A percentile compares a stretch with the other conserved stretches of the same genome.
Evolutionary conservation across 805 yeast species (phyloP).

Genomic region (Candida boidinii): DNA sequence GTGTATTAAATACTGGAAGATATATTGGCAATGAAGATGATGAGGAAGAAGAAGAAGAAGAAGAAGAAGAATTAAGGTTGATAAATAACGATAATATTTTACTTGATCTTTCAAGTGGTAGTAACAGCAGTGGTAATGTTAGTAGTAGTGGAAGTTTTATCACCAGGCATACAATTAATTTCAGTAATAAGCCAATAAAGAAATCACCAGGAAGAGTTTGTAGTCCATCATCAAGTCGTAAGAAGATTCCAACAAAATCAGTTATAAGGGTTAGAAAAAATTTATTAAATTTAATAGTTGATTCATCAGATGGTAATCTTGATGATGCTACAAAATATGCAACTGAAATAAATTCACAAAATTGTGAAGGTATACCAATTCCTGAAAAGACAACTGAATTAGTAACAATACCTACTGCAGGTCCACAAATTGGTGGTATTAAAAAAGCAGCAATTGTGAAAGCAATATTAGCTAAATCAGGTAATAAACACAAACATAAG

Average conservation of each 20-base stretch:
- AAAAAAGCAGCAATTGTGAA: constrained; percentile 27
- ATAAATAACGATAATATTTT: too few species aligned
- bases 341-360: constrained; percentile 56
- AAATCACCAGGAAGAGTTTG: constrained; percentile 35
- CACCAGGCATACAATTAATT: too few species aligned
- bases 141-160: too few species aligned
- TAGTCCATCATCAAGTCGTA: constrained; percentile 27
- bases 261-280: constrained; percentile 20
- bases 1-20: too few species aligned
- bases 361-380: constrained; percentile 52
- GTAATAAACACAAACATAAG: constrained; percentile 1
- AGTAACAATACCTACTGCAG: constrained; percentile 47
- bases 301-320: constrained; percentile 50
- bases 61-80: too few species aligned
- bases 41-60: too few species aligned
- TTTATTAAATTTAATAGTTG: constrained; percentile 43
- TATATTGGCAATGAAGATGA: too few species aligned
- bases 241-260: constrained; percentile 22
- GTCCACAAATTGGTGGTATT: constrained; percentile 21
- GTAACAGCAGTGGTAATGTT: too few species aligned
- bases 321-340: constrained; percentile 64
- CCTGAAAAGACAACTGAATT: constrained; percentile 51
- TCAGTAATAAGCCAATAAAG: too few species aligned
- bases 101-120: too few species aligned
- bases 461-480: constrained; percentile 21